Percentiles rank a stretch among this genome's conserved stretches.
phyloP scores from a whole-genome alignment of 2,329 filamentous ascomycete genomes.

The Aspergillus terreus region DNA sequence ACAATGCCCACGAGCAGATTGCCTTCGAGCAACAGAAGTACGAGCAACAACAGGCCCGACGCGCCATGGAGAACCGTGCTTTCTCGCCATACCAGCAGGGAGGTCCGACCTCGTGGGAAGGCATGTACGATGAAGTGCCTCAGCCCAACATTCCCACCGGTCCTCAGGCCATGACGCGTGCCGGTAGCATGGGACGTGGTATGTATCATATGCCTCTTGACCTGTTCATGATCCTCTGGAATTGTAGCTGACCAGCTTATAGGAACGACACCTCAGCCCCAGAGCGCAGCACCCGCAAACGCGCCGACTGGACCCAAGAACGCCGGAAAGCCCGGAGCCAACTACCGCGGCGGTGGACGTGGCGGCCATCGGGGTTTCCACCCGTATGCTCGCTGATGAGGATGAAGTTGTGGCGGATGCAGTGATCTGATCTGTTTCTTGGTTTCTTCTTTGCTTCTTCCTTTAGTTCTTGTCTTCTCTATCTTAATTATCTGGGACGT shows the following conservation, averaged over 20 bases:
- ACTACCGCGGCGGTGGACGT: conserved; percentile 86
- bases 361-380: conserved; percentile 73
- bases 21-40: conserved; percentile 77
- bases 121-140: conserved; percentile 95
- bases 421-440: not conserved
- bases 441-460: not conserved
- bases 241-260: conserved; percentile 30
- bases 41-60: conserved; percentile 63
- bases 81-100: conserved; percentile 49
- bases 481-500: not conserved
- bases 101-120: conserved; percentile 86
- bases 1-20: conserved; percentile 68
- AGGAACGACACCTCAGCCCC: conserved; percentile 42
- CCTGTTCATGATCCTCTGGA: not conserved
- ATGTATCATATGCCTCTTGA: conserved; percentile 7
- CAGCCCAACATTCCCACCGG: conserved; percentile 65
- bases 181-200: conserved; percentile 39
- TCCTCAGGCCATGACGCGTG: conserved; percentile 46
- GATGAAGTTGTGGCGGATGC: not conserved
- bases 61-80: conserved; percentile 42
- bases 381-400: conserved; percentile 59
- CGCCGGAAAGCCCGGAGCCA: conserved; percentile 82
- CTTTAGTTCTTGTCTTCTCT: not conserved
- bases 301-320: conserved; percentile 96
- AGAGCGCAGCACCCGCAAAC: conserved; percentile 64